phyloP scores from a whole-genome alignment of 768 basidiomycete species.

The Boletus bicolor region DNA sequence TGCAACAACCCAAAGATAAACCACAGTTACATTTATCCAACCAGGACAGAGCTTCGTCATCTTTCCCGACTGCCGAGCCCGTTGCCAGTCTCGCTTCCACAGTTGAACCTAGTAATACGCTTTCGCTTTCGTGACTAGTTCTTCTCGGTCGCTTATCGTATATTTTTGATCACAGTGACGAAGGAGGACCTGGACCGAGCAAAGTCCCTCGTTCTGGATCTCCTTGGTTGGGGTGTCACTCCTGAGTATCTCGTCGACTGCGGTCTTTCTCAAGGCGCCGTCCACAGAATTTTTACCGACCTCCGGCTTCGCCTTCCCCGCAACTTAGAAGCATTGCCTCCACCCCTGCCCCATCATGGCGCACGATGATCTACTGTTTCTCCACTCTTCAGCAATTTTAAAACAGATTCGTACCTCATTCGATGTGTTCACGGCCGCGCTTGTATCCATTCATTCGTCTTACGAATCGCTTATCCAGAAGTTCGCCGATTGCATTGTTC shows the following conservation, averaged over 20 bases:
- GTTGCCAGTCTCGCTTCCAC: not conserved
- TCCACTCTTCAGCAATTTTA: not conserved
- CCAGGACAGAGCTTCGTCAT: not conserved
- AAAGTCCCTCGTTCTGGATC: constrained; percentile 48
- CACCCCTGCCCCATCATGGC: not conserved
- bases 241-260: constrained; percentile 46
- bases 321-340: constrained; percentile 1
- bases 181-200: constrained; percentile 41
- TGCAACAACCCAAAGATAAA: not conserved
- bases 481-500: not conserved
- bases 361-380: not conserved
- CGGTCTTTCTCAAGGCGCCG: constrained; percentile 39
- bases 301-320: constrained; percentile 38
- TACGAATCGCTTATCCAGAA: not conserved
- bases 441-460: not conserved
- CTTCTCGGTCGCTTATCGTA: not conserved
- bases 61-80: not conserved
- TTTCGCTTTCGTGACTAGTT: not conserved
- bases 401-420: not conserved
- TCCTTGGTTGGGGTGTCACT: constrained; percentile 53
- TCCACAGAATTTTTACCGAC: constrained; percentile 43
- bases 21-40: not conserved
- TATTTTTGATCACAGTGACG: constrained; percentile 32
- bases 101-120: constrained; percentile 8
- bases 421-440: not conserved